Evolutionary conservation across 495 filamentous ascomycete species (phyloP).

Genomic region (Xylaria grammica): DNA sequence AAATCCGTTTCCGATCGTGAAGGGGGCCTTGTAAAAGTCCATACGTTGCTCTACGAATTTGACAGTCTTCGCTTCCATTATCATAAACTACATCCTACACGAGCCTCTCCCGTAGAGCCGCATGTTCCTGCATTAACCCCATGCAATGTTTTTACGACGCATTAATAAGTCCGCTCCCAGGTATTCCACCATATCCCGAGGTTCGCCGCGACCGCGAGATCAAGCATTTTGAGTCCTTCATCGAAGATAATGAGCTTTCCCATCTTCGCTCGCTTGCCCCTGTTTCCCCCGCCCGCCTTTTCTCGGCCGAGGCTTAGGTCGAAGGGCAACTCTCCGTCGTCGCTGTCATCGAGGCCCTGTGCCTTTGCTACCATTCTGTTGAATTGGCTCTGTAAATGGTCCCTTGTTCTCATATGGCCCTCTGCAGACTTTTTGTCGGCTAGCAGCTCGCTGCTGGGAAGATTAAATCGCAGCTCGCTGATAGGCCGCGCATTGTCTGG

Average conservation of each 20-base stretch:
- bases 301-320: conserved; percentile 80
- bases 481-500: conserved; percentile 57
- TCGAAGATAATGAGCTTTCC: conserved; percentile 91
- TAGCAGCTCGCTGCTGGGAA: conserved; percentile 58
- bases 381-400: conserved; percentile 46
- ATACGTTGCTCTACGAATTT: background rate
- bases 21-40: background rate
- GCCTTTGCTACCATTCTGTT: conserved; percentile 38
- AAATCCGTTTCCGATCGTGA: too few species aligned
- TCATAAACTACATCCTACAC: conserved; percentile 5
- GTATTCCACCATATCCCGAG: conserved; percentile 92
- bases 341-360: conserved; percentile 38
- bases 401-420: conserved; percentile 28
- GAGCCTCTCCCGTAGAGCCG: background rate
- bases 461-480: conserved; percentile 89
- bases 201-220: conserved; percentile 89
- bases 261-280: conserved; percentile 85
- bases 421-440: conserved; percentile 31
- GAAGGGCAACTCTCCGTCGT: conserved; percentile 46
- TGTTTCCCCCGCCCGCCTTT: conserved; percentile 77
- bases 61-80: background rate
- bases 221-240: conserved; percentile 94
- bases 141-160: background rate
- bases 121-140: background rate
- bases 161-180: conserved; percentile 62